Evolutionary conservation across 306 rosid genomes (phyloP).

Genomic region (Medicago ruthenica): DNA sequence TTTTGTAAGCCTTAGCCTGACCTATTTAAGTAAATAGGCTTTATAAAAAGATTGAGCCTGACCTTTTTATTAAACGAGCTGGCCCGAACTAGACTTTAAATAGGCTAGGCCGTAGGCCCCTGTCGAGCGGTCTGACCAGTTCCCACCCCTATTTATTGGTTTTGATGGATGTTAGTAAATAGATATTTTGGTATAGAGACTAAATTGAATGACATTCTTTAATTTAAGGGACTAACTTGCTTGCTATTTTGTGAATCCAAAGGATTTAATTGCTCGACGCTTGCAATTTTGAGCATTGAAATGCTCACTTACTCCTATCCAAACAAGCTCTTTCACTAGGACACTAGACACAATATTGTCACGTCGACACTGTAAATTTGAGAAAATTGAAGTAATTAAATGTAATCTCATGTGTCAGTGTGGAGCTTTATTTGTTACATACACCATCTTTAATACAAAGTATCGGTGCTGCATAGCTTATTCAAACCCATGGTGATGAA

Average conservation of each 20-base stretch:
- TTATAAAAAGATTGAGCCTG: too few species aligned
- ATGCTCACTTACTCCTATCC: constrained; percentile 3
- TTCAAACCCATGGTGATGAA: neutral
- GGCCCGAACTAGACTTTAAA: too few species aligned
- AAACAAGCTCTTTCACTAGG: neutral
- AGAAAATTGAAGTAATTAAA: neutral
- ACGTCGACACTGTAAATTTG: neutral
- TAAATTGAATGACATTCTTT: neutral
- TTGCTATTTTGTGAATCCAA: neutral
- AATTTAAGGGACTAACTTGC: neutral
- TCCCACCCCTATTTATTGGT: neutral
- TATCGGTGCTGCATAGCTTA: neutral
- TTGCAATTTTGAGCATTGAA: neutral
- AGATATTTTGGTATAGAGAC: neutral
- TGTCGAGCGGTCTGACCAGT: too few species aligned
- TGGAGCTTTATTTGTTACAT: neutral
- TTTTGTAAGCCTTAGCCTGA: too few species aligned
- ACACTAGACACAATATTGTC: too few species aligned
- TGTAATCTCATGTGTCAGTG: neutral
- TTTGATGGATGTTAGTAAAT: neutral
- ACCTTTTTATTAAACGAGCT: too few species aligned
- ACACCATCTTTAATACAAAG: neutral
- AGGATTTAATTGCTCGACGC: neutral
- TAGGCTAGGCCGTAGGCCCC: too few species aligned
- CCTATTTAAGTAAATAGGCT: too few species aligned